Evolutionary conservation across 805 yeast species (phyloP), one percentile per base, ranked within the genome.

Genomic region (Ogataea saltuana): DNA sequence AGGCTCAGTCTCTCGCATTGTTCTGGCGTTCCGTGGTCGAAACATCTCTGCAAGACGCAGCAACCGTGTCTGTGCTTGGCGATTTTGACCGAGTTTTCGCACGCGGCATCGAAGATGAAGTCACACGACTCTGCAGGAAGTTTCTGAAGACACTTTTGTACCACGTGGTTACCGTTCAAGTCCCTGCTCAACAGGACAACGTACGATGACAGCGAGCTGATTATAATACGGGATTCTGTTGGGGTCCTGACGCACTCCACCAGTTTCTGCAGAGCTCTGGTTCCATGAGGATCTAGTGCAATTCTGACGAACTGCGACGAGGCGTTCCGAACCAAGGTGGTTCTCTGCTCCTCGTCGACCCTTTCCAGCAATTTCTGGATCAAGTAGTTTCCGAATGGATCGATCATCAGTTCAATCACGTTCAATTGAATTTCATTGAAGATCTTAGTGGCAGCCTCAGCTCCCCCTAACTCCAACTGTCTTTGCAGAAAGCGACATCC

Each of bases 21-120:
- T 29, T 67, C 72, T 3, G 68, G 67, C 17, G 81, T 76, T 3
- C 98, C 97, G 64, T 85, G 87, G 64, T 93, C 98, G 55, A 93
- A 75, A 64, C 98, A 90, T 56, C 98, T 78, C 68, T 91, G 99
- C 45, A 91, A 72, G 19, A 91, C 98, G 66, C 98, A 91, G 69
- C 99, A 93, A 6, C 98, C 99, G 60, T 93, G 98, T 59, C 97
- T 79, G 60, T 93, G 98, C 35, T 95, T 88, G 4, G 97, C 95
- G 44, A 93, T 88, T 45, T 81, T 84, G 28, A 81, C 74, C 50
- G 93, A 84, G 51, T 88, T 75, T 11, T 65, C 66, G 46, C 83
- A 73, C 4, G 93, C 93, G 13, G 96, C 85, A 59, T 89, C 93
- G 61, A 88, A 89, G 46, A 93, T 87, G 60, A 93, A 91, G 61